Evolutionary conservation across 2,329 filamentous ascomycete species (phyloP), one percentile per base, ranked within the genome.

Genomic region (Westerdykella sp.): DNA sequence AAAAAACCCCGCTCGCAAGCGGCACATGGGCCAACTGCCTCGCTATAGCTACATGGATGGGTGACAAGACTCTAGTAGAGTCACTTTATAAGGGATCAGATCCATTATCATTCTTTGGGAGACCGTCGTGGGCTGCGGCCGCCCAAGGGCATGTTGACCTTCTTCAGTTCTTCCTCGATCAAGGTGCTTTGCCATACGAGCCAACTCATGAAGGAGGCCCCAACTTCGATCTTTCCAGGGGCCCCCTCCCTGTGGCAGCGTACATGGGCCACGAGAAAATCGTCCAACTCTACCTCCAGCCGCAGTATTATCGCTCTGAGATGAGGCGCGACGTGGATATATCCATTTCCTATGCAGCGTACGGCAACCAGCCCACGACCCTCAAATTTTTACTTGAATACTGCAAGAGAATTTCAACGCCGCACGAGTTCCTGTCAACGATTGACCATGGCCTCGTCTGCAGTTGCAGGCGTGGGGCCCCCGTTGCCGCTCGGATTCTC

Each of bases 41-140:
- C 22, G 25, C 39, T 13, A 11, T 40, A 32, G 39, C 39, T 5
- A 25, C 30, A 12, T 40, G 39, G 39, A 40, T 40, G 5, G 39
- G 39, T 9, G 39, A 40, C 28, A 32, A 32, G 39, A 14, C 18
- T 23, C 39, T 40, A 18, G 25, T 40, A 34, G 34, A 40, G 39
- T 16, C n/a, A 40, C 30, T 40, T 6, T 15, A 40, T 16, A 16
- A 16, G 25, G 39, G 25, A 34, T 34, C 25, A 34, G 39, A 40
- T 40, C 39, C 23, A n/a, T 18, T n/a, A n/a, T 32, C 39, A 5
- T 25, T 40, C n/a, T 40, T 40, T 15, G 39, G 39, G 18, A 40
- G 39, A 12, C 39, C 39, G 10, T 40, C 39, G 18, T 40, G 39
- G 39, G 39, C 39, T 32, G 39, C 39, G n/a, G 39, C 39, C 25